These are phyloP conservation scores for Boletus reticuloceps DNA, from an alignment of 768 basidiomycete genomes.

Conservation along the genomic window DNA sequence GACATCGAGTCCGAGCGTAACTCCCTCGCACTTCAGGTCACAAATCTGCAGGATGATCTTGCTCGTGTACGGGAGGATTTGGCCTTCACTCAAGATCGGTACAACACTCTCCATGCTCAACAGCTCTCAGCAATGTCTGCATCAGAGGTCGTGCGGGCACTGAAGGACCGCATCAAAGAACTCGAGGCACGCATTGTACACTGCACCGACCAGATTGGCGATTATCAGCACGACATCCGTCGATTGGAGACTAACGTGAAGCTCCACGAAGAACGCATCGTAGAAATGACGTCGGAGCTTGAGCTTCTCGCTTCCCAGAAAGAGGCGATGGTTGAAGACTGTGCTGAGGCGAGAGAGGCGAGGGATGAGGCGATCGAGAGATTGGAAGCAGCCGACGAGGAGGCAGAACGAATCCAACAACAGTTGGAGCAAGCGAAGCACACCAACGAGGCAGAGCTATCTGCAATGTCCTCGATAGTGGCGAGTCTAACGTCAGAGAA, in stretches of 20 bases:
- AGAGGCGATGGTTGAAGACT: conserved; percentile 82
- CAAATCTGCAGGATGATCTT: conserved; percentile 62
- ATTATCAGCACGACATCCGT: conserved; percentile 77
- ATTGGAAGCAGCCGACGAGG: conserved; percentile 62
- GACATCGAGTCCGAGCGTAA: conserved; percentile 64
- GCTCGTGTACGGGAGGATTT: conserved; percentile 51
- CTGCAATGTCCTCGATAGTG: conserved; percentile 38
- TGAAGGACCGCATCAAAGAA: conserved; percentile 65
- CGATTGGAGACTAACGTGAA: conserved; percentile 72
- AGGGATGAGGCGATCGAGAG: conserved; percentile 59
- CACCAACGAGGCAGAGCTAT: conserved; percentile 35
- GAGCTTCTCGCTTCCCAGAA: conserved; percentile 66
- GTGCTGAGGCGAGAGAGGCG: conserved; percentile 70
- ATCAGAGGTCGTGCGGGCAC: conserved; percentile 49
- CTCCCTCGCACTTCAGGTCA: conserved; percentile 60
- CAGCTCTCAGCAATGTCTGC: conserved; percentile 65
- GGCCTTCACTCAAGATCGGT: conserved; percentile 55
- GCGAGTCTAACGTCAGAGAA: conserved; percentile 35
- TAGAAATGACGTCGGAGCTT: conserved; percentile 67
- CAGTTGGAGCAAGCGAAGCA: conserved; percentile 16
- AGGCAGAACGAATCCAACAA: conserved; percentile 46
- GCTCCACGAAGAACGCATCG: conserved; percentile 71
- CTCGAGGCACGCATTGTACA: conserved; percentile 63
- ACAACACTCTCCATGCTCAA: conserved; percentile 59
- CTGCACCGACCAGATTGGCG: conserved; percentile 70